Conservation (phyloP, 2,329 filamentous ascomycete species). For the Xylariaceae sp. region DNA sequence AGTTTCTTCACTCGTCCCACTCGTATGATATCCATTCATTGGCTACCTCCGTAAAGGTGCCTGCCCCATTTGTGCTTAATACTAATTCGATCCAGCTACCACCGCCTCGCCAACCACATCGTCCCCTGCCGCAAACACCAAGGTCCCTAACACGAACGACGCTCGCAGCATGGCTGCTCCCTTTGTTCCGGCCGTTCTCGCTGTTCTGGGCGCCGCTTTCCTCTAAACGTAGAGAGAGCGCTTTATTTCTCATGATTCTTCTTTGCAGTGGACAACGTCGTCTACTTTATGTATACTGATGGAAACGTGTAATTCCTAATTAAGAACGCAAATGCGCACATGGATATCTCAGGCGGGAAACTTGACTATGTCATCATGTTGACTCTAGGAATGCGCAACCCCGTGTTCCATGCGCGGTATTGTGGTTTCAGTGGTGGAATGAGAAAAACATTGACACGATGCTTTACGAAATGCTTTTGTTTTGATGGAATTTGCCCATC, state of each 20-base stretch:
- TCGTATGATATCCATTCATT: conserved; percentile 6
- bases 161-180: conserved; percentile 25
- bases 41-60: too few relatives aligned
- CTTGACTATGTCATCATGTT: not conserved
- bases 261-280: not conserved
- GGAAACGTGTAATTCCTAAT: not conserved
- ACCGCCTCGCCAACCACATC: conserved; percentile 17
- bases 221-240: conserved; percentile 17
- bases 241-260: not conserved
- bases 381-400: not conserved
- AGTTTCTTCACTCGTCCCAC: conserved; percentile 5
- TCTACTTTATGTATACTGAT: conserved; percentile 3
- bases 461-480: too few relatives aligned
- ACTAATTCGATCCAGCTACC: conserved; percentile 18
- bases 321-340: conserved; percentile 6
- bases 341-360: conserved; percentile 2
- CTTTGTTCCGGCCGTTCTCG: conserved; percentile 26
- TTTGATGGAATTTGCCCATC: too few relatives aligned
- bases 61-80: not conserved
- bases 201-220: conserved; percentile 24
- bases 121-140: conserved; percentile 17
- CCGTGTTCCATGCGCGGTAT: not conserved
- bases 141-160: conserved; percentile 27
- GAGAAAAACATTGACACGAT: too few relatives aligned
- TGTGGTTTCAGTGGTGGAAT: too few relatives aligned